Evolutionary conservation across 2,329 filamentous ascomycete genomes (phyloP).

Genomic region (Pyrenochaeta sp.): DNA sequence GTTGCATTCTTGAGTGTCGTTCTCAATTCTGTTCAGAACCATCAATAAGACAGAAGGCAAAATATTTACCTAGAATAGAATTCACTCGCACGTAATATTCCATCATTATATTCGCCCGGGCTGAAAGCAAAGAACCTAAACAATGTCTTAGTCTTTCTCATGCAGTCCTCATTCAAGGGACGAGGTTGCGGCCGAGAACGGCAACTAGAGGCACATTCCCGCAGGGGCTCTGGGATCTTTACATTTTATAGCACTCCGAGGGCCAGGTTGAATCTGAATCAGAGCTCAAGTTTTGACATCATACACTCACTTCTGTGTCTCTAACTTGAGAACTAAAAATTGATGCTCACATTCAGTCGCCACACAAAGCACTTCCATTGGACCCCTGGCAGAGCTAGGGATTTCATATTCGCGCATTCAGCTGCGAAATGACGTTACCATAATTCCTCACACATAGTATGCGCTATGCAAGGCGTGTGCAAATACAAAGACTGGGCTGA

Average conservation of each 20-base stretch:
- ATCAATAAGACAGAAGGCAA: neutral
- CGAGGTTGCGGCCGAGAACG: neutral
- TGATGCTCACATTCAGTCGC: conserved; percentile 40
- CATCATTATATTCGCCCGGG: conserved; percentile 49
- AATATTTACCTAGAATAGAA: neutral
- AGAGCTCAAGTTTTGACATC: no score
- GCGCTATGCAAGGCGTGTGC: conserved; percentile 55
- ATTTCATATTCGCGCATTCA: conserved; percentile 58
- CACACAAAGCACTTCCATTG: conserved; percentile 57
- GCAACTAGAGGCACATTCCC: neutral
- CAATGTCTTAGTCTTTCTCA: conserved; percentile 23
- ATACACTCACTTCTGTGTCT: neutral
- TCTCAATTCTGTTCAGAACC: neutral
- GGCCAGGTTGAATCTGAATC: conserved; percentile 10
- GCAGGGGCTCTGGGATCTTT: neutral
- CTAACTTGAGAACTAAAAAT: neutral
- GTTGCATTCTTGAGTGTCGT: conserved; percentile 37
- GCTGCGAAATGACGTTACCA: conserved; percentile 52
- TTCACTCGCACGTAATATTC: conserved; percentile 44
- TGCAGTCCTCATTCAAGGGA: neutral
- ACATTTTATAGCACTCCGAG: neutral
- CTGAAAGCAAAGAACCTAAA: conserved; percentile 36
- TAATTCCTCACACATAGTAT: conserved; percentile 58
- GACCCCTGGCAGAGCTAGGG: conserved; percentile 55
- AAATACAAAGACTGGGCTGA: conserved; percentile 59